phyloP scores from a whole-genome alignment of 108 stramenopile species.

The Pseudonitzschia pungens region DNA sequence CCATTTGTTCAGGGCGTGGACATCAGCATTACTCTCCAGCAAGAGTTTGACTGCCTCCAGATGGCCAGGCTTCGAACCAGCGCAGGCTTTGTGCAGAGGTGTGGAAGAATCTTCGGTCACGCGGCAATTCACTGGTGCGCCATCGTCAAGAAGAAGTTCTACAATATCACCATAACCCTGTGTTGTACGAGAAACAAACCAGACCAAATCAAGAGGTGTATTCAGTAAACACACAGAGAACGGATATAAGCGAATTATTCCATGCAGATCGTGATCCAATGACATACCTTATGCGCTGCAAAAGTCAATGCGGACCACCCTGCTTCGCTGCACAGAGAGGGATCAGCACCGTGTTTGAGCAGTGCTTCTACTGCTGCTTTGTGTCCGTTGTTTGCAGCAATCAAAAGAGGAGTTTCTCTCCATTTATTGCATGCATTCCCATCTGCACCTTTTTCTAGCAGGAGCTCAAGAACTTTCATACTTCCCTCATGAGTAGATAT shows the following conservation, averaged over 20 bases:
- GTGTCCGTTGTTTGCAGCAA: slow-evolving; percentile 90
- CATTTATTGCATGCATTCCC: slow-evolving; percentile 92
- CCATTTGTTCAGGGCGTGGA: slow-evolving; percentile 92
- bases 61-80: slow-evolving; percentile 83
- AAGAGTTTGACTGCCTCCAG: slow-evolving; percentile 71
- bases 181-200: not conserved
- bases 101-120: slow-evolving; percentile 86
- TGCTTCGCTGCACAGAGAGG: slow-evolving; percentile 80
- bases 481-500: slow-evolving; percentile 41
- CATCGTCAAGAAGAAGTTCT: slow-evolving; percentile 58
- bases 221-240: not conserved
- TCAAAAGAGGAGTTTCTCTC: slow-evolving; percentile 85
- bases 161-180: slow-evolving; percentile 89
- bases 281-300: slow-evolving; percentile 86
- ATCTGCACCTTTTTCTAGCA: slow-evolving; percentile 80
- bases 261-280: not conserved
- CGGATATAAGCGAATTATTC: not conserved
- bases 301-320: slow-evolving; percentile 90
- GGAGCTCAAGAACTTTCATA: slow-evolving; percentile 75
- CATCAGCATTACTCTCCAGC: slow-evolving; percentile 71
- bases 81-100: slow-evolving; percentile 89
- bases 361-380: slow-evolving; percentile 77
- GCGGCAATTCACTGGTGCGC: slow-evolving; percentile 82
- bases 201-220: not conserved
- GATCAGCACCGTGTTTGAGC: slow-evolving; percentile 77